Evolutionary conservation across 805 yeast genomes (phyloP).

Genomic region (Candida dajiaensis): DNA sequence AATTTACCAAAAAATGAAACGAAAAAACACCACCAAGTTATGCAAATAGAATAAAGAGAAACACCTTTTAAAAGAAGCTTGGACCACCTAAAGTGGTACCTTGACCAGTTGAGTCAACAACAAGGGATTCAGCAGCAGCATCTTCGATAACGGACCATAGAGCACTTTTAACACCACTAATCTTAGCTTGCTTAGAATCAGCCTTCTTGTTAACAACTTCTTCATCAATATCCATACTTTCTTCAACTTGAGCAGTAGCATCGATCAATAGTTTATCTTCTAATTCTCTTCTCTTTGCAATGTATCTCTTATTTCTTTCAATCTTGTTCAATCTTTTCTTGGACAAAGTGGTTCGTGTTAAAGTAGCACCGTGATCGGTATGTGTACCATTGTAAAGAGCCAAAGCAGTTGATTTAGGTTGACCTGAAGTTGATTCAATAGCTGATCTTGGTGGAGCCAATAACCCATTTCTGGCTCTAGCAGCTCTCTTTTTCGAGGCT

Average conservation of each 20-base stretch:
- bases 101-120: constrained; percentile 44
- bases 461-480: constrained; percentile 38
- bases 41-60: neutral
- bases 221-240: constrained; percentile 44
- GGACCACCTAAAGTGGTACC: constrained; percentile 88
- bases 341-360: constrained; percentile 59
- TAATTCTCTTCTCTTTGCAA: constrained; percentile 43
- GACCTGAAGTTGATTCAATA: constrained; percentile 35
- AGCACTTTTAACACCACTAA: constrained; percentile 53
- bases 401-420: constrained; percentile 34
- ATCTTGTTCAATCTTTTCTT: constrained; percentile 75
- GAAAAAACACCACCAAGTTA: neutral
- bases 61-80: constrained; percentile 33
- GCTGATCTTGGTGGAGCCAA: constrained; percentile 43
- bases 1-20: neutral
- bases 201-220: constrained; percentile 17
- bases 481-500: constrained; percentile 50
- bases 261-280: constrained; percentile 40
- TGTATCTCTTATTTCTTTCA: constrained; percentile 72
- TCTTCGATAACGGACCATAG: constrained; percentile 71
- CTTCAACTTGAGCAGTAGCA: constrained; percentile 41
- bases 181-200: constrained; percentile 21
- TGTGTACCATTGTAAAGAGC: constrained; percentile 32
- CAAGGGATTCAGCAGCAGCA: constrained; percentile 39
- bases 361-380: constrained; percentile 17